phyloP scores from a whole-genome alignment of 305 asterid genomes.

The Salvia sclarea region DNA sequence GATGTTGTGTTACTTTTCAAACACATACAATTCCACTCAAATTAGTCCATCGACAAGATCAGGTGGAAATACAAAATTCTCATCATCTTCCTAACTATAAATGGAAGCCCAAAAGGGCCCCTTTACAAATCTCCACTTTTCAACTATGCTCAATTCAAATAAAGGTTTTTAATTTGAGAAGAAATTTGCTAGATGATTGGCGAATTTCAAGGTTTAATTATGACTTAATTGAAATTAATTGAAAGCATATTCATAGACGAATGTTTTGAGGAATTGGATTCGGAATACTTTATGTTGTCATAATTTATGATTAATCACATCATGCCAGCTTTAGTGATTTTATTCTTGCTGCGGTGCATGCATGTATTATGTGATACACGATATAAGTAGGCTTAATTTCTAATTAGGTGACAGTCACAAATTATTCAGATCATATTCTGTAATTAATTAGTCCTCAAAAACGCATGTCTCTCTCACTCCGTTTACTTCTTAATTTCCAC shows the following conservation, averaged over 20 bases:
- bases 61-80: slow-evolving; percentile 15
- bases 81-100: background rate
- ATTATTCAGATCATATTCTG: too few relatives aligned
- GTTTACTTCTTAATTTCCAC: too few relatives aligned
- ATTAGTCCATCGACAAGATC: slow-evolving; percentile 17
- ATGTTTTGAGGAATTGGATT: slow-evolving; percentile 17
- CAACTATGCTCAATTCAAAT: background rate
- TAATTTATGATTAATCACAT: slow-evolving; percentile 23
- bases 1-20: background rate
- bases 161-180: background rate
- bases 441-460: too few relatives aligned
- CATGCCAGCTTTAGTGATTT: background rate
- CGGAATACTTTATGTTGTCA: background rate
- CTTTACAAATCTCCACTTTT: background rate
- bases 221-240: background rate
- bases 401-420: background rate
- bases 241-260: too few relatives aligned
- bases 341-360: slow-evolving; percentile 10
- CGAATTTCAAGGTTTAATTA: background rate
- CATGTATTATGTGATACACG: too few relatives aligned
- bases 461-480: too few relatives aligned
- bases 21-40: slow-evolving; percentile 9
- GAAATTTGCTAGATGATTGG: too few relatives aligned
- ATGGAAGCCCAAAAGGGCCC: background rate
- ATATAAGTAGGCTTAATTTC: background rate